Conservation (phyloP, 192 early-diverging fungal genomes). For the Linnemannia elongata region DNA sequence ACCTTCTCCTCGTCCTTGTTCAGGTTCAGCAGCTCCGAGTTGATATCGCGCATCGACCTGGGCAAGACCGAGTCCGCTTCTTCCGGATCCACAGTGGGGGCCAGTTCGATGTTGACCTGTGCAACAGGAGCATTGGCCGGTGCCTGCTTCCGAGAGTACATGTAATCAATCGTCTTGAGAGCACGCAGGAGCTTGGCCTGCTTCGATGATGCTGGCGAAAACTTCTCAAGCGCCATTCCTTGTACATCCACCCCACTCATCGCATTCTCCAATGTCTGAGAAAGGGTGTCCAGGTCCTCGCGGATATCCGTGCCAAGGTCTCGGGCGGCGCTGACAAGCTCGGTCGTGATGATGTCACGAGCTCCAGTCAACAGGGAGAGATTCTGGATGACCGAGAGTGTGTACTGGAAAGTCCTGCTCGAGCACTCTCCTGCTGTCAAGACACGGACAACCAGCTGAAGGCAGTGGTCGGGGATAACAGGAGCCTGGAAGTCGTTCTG, state of each 20-base stretch:
- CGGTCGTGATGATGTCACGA: slow-evolving; percentile 81
- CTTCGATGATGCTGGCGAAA: slow-evolving; percentile 85
- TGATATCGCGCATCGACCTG: slow-evolving; percentile 61
- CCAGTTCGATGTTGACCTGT: slow-evolving; percentile 57
- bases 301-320: slow-evolving; percentile 75
- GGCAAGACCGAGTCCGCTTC: slow-evolving; percentile 45
- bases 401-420: slow-evolving; percentile 96
- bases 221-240: slow-evolving; percentile 78
- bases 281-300: slow-evolving; percentile 78
- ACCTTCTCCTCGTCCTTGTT: slow-evolving; percentile 66
- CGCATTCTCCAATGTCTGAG: slow-evolving; percentile 66
- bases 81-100: slow-evolving; percentile 59
- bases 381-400: slow-evolving; percentile 90
- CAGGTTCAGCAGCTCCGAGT: slow-evolving; percentile 26
- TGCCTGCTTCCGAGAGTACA: slow-evolving; percentile 70
- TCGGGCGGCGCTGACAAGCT: slow-evolving; percentile 80
- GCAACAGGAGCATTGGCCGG: slow-evolving; percentile 47
- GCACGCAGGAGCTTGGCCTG: slow-evolving; percentile 95
- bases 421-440: slow-evolving; percentile 92
- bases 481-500: slow-evolving; percentile 74
- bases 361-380: slow-evolving; percentile 80
- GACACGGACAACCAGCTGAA: slow-evolving; percentile 90
- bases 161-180: slow-evolving; percentile 94
- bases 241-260: slow-evolving; percentile 80
- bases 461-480: slow-evolving; percentile 82